These are phyloP conservation scores for Neurospora pannonica DNA, from an alignment of 495 filamentous ascomycete species.

Conservation along the genomic window DNA sequence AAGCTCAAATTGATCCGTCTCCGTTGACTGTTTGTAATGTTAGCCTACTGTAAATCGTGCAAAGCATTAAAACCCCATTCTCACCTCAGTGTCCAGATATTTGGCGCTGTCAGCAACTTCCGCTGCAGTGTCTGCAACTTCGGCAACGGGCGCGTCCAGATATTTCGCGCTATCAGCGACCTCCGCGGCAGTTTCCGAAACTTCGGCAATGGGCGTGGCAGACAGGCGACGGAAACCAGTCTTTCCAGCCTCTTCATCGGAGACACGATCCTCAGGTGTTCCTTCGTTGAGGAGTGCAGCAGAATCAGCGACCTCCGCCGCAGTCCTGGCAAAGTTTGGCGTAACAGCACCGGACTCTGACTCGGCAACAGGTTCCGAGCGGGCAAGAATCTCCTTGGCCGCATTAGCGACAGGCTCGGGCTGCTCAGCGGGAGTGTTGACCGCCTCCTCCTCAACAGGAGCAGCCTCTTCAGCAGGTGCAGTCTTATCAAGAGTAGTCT, in stretches of 20 bases:
- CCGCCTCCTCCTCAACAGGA: not conserved
- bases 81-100: constrained; percentile 12
- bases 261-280: constrained; percentile 18
- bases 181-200: constrained; percentile 30
- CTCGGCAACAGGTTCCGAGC: not conserved
- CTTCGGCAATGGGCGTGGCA: constrained; percentile 25
- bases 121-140: constrained; percentile 33
- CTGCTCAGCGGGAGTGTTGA: not conserved
- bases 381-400: constrained; percentile 1
- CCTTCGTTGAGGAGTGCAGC: constrained; percentile 28
- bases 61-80: not conserved
- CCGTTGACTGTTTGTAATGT: not conserved
- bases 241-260: constrained; percentile 19
- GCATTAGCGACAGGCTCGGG: constrained; percentile 1
- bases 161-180: not conserved
- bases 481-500: not conserved
- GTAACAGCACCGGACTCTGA: constrained; percentile 14
- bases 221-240: constrained; percentile 22
- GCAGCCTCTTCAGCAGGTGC: not conserved
- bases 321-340: constrained; percentile 14
- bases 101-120: constrained; percentile 41
- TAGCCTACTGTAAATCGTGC: not conserved
- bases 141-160: constrained; percentile 17
- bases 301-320: constrained; percentile 35
- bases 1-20: not conserved